These are phyloP conservation scores for Serendipita sp. DNA, from an alignment of 768 basidiomycete genomes.

Conservation along the genomic window DNA sequence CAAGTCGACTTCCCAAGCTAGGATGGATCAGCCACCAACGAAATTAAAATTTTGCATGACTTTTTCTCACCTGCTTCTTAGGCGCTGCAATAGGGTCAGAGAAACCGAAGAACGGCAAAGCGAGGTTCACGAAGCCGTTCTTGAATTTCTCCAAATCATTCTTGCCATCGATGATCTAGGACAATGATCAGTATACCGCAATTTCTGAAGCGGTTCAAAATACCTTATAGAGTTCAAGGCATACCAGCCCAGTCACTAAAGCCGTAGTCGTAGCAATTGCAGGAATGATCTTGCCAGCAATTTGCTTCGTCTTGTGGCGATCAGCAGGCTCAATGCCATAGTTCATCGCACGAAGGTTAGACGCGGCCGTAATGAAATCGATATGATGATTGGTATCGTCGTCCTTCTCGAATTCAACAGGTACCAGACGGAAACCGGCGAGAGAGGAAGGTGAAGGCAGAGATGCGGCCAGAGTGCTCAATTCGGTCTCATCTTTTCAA, in stretches of 20 bases:
- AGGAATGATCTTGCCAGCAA: slow-evolving; percentile 98
- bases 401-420: slow-evolving; percentile 98
- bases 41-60: not conserved
- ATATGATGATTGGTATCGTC: slow-evolving; percentile 97
- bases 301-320: slow-evolving; percentile 87
- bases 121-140: slow-evolving; percentile 96
- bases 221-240: slow-evolving; percentile 94
- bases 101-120: slow-evolving; percentile 97
- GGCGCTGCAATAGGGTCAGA: slow-evolving; percentile 86
- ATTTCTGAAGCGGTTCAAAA: slow-evolving; percentile 1
- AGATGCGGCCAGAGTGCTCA: slow-evolving; percentile 40
- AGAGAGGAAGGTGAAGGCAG: slow-evolving; percentile 82
- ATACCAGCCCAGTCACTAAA: slow-evolving; percentile 87
- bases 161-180: slow-evolving; percentile 88
- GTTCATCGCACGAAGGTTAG: slow-evolving; percentile 90
- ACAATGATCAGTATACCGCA: not conserved
- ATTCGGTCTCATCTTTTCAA: slow-evolving; percentile 36
- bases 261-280: slow-evolving; percentile 98
- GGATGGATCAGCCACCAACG: not conserved
- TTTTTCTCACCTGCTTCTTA: slow-evolving; percentile 47
- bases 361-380: slow-evolving; percentile 96
- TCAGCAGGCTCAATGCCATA: slow-evolving; percentile 80
- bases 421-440: slow-evolving; percentile 87
- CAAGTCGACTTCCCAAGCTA: slow-evolving; percentile 73
- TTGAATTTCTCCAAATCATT: slow-evolving; percentile 87